Evolutionary conservation across 768 basidiomycete genomes (phyloP).

Genomic region (Leccinum subgranulosum): DNA sequence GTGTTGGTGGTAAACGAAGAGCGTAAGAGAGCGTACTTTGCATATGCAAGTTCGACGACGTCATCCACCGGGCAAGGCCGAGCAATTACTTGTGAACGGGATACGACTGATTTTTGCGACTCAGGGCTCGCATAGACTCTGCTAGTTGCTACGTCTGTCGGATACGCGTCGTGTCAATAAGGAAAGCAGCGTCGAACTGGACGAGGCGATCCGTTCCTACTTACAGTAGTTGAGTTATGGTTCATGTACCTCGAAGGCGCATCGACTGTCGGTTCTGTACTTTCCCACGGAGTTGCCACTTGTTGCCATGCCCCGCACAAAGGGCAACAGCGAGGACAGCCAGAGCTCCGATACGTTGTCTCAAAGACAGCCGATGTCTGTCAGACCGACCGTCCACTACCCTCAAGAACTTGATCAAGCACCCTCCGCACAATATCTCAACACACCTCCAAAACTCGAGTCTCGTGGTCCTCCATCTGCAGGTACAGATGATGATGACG

Average conservation of each 20-base stretch:
- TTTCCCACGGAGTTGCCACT: too few species aligned
- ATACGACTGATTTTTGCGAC: too few species aligned
- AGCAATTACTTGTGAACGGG: not conserved
- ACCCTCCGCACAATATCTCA: constrained; percentile 17
- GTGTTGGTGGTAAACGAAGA: constrained; percentile 9
- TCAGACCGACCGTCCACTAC: constrained; percentile 52
- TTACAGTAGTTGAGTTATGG: constrained; percentile 14
- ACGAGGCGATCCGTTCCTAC: constrained; percentile 24
- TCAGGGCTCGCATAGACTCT: too few species aligned
- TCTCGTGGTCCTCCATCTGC: constrained; percentile 43
- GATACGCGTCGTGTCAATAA: constrained; percentile 8
- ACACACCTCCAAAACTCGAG: constrained; percentile 33
- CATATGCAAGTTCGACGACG: not conserved
- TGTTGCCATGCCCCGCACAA: not conserved
- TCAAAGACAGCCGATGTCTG: constrained; percentile 5
- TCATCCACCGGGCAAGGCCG: constrained; percentile 3
- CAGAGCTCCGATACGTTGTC: constrained; percentile 12
- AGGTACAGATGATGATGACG: constrained; percentile 58
- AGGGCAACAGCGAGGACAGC: constrained; percentile 9
- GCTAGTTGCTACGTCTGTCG: too few species aligned
- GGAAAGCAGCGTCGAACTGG: constrained; percentile 26
- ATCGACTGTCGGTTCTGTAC: too few species aligned
- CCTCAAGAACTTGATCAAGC: constrained; percentile 37
- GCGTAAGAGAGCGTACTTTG: not conserved
- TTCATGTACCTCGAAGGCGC: too few species aligned